Conservation (phyloP, 1,139 yeast species). For the Suhomyces guaymorum region DNA sequence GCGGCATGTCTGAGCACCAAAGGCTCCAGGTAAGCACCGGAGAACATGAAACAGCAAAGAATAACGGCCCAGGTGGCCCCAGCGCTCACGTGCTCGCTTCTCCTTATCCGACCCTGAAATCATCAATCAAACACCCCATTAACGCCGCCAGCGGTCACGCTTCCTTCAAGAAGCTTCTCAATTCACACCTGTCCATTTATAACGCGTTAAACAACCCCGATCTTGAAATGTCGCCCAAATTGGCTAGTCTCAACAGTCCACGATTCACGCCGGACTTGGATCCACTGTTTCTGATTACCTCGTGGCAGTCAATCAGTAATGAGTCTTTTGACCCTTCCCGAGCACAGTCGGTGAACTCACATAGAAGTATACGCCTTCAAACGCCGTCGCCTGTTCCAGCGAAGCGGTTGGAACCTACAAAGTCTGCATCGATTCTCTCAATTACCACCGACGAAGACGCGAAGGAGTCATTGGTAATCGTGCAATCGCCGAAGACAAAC, state of each 20-base stretch:
- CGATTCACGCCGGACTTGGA: conserved; percentile 18
- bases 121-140: neutral
- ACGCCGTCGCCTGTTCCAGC: conserved; percentile 5
- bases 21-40: neutral
- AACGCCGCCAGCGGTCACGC: conserved; percentile 1
- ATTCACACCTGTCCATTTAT: conserved; percentile 42
- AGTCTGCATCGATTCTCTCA: conserved; percentile 28
- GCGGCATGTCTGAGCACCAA: neutral
- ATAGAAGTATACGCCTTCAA: neutral
- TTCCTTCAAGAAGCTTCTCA: conserved; percentile 26
- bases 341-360: conserved; percentile 5
- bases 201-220: conserved; percentile 46
- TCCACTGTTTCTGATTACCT: conserved; percentile 18
- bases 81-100: neutral
- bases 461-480: conserved; percentile 21
- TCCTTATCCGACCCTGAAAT: neutral
- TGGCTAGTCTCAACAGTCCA: conserved; percentile 5
- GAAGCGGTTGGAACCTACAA: too few species aligned
- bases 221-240: conserved; percentile 30
- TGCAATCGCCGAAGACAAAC: conserved; percentile 15
- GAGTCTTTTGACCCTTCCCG: conserved; percentile 9
- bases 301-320: conserved; percentile 24
- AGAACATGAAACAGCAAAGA: neutral
- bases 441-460: conserved; percentile 30
- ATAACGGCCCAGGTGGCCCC: too few species aligned